Conservation (phyloP, 169 alveolate species). For the Plasmodium sp. region DNA sequence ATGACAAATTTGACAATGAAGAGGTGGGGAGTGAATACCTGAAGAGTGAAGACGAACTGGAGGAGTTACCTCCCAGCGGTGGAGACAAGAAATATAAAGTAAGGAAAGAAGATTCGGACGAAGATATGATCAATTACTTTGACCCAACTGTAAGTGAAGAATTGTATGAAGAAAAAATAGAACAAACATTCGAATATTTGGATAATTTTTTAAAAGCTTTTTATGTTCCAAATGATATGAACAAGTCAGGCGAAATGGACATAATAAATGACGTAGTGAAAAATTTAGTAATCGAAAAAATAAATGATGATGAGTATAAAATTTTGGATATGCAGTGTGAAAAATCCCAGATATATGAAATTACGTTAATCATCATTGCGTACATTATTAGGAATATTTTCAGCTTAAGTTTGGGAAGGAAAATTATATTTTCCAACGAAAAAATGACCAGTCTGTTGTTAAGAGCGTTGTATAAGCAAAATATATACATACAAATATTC, state of each 20-base stretch:
- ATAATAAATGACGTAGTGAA: constrained; percentile 3
- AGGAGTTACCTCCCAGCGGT: background rate
- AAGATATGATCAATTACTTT: constrained; percentile 38
- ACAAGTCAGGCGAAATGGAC: background rate
- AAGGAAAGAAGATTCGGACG: background rate
- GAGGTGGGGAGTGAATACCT: constrained; percentile 49
- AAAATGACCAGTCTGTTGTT: constrained; percentile 10
- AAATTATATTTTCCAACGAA: constrained; percentile 54
- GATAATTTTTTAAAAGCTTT: constrained; percentile 45
- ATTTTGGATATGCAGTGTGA: constrained; percentile 6
- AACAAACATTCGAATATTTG: constrained; percentile 49
- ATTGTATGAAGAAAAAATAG: constrained; percentile 53
- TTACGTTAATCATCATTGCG: constrained; percentile 58
- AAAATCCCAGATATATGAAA: constrained; percentile 30
- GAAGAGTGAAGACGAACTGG: constrained; percentile 30
- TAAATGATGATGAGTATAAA: background rate
- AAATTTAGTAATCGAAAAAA: constrained; percentile 11
- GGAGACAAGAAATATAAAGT: background rate
- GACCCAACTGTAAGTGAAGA: constrained; percentile 41
- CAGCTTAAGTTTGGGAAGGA: constrained; percentile 59
- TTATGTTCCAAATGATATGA: background rate
- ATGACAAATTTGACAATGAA: constrained; percentile 16
- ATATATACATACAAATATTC: constrained; percentile 64
- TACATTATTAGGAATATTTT: constrained; percentile 47
- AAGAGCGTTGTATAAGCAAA: constrained; percentile 46